Conservation (phyloP, 73 alveolate genomes). For the Uronychia binucleata region DNA sequence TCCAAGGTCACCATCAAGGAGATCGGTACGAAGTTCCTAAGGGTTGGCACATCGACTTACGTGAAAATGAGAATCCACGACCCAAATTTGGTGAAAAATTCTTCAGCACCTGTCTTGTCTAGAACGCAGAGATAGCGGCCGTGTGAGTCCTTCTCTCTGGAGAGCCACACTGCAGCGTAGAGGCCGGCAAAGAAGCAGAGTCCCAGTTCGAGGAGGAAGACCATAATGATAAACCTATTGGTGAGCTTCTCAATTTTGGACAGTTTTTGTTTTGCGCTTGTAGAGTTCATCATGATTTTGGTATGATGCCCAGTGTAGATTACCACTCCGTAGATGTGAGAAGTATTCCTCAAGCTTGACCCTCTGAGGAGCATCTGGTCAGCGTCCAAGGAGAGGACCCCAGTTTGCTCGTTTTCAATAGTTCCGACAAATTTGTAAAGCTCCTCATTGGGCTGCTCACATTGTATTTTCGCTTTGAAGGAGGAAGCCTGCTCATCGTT, state of each 20-base stretch:
- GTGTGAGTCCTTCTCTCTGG: neutral
- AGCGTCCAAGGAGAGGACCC: constrained; percentile 41
- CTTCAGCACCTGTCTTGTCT: neutral
- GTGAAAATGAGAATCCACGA: constrained; percentile 30
- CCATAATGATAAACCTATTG: constrained; percentile 73
- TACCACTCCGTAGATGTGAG: constrained; percentile 67
- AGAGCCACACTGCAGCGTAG: constrained; percentile 13
- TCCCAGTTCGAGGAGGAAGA: constrained; percentile 61
- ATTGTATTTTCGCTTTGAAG: constrained; percentile 58
- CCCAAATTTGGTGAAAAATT: constrained; percentile 4
- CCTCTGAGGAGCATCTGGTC: constrained; percentile 85
- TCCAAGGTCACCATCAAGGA: constrained; percentile 70
- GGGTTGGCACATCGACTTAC: constrained; percentile 2
- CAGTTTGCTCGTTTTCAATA: constrained; percentile 25
- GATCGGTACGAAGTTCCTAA: constrained; percentile 38
- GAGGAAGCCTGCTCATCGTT: constrained; percentile 38
- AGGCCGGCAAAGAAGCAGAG: constrained; percentile 52
- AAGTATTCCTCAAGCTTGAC: constrained; percentile 75
- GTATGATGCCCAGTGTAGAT: constrained; percentile 86
- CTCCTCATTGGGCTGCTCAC: constrained; percentile 63
- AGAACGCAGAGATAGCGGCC: constrained; percentile 8
- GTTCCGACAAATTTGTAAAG: constrained; percentile 54
- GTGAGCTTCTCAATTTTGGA: constrained; percentile 70
- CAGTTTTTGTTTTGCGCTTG: constrained; percentile 61
- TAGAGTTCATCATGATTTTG: constrained; percentile 80